Conservation (phyloP, 176 grass and related monocot genomes). For the Rhynchospora breviuscula region DNA sequence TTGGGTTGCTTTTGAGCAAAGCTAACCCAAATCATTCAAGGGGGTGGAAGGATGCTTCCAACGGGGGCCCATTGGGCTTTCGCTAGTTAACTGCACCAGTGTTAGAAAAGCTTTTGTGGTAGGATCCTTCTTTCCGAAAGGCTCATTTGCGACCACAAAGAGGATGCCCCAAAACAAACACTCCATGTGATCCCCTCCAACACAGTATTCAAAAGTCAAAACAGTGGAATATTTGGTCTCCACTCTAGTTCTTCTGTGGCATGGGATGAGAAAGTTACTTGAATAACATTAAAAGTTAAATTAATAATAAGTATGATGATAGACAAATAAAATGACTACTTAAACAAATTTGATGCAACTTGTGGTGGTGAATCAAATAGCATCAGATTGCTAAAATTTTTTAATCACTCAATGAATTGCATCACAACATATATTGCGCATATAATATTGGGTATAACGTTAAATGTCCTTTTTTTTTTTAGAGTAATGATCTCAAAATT, state of each 20-base stretch:
- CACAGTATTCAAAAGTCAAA: conserved; percentile 39
- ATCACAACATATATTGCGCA: background rate
- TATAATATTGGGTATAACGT: no score
- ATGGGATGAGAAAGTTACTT: background rate
- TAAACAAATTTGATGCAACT: background rate
- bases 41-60: conserved; percentile 18
- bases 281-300: background rate
- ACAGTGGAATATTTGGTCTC: conserved; percentile 18
- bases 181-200: conserved; percentile 36
- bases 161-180: conserved; percentile 25
- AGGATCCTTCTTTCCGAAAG: conserved; percentile 32
- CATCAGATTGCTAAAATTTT: background rate
- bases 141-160: conserved; percentile 28
- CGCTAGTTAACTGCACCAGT: conserved; percentile 18
- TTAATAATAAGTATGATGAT: background rate
- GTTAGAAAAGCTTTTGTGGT: conserved; percentile 4
- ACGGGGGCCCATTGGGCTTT: conserved; percentile 28
- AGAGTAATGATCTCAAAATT: no score
- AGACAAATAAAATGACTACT: background rate
- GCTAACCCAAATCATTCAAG: conserved; percentile 2
- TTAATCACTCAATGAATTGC: background rate
- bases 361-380: background rate
- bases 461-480: no score
- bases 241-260: background rate
- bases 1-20: conserved; percentile 10